Conservation (phyloP, 306 rosid species). For the Heteromeles arbutifolia region DNA sequence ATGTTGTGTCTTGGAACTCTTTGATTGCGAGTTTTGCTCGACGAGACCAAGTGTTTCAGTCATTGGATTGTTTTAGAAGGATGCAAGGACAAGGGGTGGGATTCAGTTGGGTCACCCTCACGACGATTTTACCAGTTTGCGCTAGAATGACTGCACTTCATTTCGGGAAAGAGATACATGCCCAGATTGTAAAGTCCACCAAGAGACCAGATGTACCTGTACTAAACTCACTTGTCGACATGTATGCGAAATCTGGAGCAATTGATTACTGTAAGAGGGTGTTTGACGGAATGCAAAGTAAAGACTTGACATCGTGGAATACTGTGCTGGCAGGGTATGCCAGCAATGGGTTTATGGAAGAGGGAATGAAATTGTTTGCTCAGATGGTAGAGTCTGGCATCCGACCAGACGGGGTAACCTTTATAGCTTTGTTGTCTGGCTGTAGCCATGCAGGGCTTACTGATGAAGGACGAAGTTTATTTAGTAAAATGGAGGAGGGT, state of each 20-base stretch:
- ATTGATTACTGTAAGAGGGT: constrained; percentile 40
- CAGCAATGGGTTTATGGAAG: constrained; percentile 38
- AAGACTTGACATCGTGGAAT: constrained; percentile 58
- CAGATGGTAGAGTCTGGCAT: constrained; percentile 28
- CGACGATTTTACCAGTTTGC: constrained; percentile 35
- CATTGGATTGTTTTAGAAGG: constrained; percentile 33
- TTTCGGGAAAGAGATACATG: constrained; percentile 57
- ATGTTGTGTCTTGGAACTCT: constrained; percentile 59
- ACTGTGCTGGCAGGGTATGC: constrained; percentile 48
- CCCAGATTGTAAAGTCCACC: constrained; percentile 47
- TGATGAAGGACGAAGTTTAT: constrained; percentile 33
- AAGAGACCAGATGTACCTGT: constrained; percentile 38
- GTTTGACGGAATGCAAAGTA: constrained; percentile 31
- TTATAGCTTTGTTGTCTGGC: constrained; percentile 49
- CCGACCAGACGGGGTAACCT: constrained; percentile 40
- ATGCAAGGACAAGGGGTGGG: constrained; percentile 46
- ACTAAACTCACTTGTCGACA: constrained; percentile 47
- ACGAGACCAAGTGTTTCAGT: constrained; percentile 23
- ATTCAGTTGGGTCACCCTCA: constrained; percentile 57
- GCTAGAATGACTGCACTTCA: constrained; percentile 42
- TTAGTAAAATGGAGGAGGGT: constrained; percentile 27
- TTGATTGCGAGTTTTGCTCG: constrained; percentile 34
- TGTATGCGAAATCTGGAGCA: constrained; percentile 64
- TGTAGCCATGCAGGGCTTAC: constrained; percentile 49
- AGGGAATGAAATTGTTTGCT: constrained; percentile 35